phyloP scores from a whole-genome alignment of 768 basidiomycete genomes.

The Leccinum boreale region DNA sequence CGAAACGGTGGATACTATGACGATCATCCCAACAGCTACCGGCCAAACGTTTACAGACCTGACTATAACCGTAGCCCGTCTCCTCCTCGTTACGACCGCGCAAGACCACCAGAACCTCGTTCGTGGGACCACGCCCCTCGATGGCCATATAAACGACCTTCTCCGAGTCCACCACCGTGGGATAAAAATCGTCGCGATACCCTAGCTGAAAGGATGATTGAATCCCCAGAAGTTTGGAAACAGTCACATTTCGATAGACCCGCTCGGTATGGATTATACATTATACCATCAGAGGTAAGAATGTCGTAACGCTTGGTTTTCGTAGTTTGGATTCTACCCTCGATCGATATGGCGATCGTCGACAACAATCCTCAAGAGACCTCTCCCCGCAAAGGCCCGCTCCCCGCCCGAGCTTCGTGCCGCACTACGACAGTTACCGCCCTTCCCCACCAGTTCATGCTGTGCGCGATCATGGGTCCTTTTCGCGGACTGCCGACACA shows the following conservation, averaged over 20 bases:
- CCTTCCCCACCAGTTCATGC: conserved; percentile 34
- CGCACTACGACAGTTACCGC: conserved; percentile 50
- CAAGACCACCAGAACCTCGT: conserved; percentile 40
- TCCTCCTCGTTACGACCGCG: conserved; percentile 46
- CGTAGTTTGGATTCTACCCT: conserved; percentile 25
- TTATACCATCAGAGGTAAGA: conserved; percentile 23
- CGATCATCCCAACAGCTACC: conserved; percentile 41
- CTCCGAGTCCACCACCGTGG: conserved; percentile 34
- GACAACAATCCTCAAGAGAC: conserved; percentile 33
- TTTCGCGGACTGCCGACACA: conserved; percentile 40
- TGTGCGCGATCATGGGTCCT: conserved; percentile 39
- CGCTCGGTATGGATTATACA: conserved; percentile 40
- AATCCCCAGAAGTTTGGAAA: conserved; percentile 73
- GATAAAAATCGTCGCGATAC: conserved; percentile 35
- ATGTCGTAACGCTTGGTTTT: conserved; percentile 12
- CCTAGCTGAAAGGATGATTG: conserved; percentile 57
- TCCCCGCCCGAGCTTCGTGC: conserved; percentile 32
- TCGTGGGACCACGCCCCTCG: conserved; percentile 44
- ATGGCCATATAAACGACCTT: conserved; percentile 45
- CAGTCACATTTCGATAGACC: conserved; percentile 49
- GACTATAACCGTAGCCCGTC: conserved; percentile 48
- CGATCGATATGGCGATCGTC: conserved; percentile 38
- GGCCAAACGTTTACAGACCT: conserved; percentile 38
- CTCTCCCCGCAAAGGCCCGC: conserved; percentile 35
- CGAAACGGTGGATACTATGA: conserved; percentile 38